Evolutionary conservation across 441 rosid genomes (phyloP).

Genomic region (Gossypium aridum): DNA sequence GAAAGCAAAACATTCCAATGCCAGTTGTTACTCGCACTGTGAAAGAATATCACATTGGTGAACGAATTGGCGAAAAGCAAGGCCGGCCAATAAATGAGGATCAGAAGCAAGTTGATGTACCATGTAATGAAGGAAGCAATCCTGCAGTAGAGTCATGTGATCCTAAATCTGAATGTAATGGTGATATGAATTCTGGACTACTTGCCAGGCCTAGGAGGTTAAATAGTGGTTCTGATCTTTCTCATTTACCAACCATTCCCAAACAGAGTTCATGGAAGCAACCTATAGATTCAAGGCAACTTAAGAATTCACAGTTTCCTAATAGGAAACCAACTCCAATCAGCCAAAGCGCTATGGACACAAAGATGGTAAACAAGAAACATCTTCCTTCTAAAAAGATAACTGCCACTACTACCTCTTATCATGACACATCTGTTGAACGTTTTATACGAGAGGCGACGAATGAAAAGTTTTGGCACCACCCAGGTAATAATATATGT

Average conservation of each 20-base stretch:
- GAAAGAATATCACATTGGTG: constrained; percentile 62
- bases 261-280: constrained; percentile 91
- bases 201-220: constrained; percentile 50
- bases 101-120: constrained; percentile 48
- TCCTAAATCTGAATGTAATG: constrained; percentile 59
- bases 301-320: constrained; percentile 42
- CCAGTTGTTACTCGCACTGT: constrained; percentile 59
- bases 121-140: constrained; percentile 46
- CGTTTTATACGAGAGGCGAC: constrained; percentile 97
- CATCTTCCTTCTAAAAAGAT: constrained; percentile 54
- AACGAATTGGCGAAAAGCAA: constrained; percentile 49
- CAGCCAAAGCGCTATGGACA: constrained; percentile 58
- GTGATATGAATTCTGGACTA: constrained; percentile 48
- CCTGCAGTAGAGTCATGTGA: constrained; percentile 36
- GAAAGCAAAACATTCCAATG: constrained; percentile 56
- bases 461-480: constrained; percentile 89
- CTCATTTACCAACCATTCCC: constrained; percentile 38
- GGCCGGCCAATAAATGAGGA: constrained; percentile 40
- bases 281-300: constrained; percentile 49
- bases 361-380: constrained; percentile 69
- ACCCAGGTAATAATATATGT: constrained; percentile 57
- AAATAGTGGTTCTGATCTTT: constrained; percentile 47
- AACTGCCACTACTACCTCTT: constrained; percentile 33
- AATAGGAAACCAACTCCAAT: constrained; percentile 44
- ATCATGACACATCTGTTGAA: constrained; percentile 96